Evolutionary conservation across 2,329 filamentous ascomycete genomes (phyloP).

Genomic region (Aphanoascus verrucosus): DNA sequence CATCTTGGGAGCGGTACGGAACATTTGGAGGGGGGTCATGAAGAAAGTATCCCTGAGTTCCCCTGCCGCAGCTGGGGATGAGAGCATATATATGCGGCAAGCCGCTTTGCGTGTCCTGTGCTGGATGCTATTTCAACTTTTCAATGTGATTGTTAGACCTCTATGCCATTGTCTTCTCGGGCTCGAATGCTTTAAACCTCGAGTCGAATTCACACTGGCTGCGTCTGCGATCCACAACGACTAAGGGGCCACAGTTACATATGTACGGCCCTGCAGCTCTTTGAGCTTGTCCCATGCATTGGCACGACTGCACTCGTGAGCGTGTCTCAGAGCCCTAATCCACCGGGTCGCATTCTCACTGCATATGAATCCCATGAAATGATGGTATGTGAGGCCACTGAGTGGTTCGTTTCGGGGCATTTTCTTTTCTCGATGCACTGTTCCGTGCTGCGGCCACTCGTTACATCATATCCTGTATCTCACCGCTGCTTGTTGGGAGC

Average conservation of each 20-base stretch:
- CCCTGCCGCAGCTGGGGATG: background rate
- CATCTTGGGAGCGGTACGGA: background rate
- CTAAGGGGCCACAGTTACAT: background rate
- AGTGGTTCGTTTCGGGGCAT: slow-evolving; percentile 1
- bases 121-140: background rate
- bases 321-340: background rate
- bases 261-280: slow-evolving; percentile 6
- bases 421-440: background rate
- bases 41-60: background rate
- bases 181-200: background rate
- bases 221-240: background rate
- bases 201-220: background rate
- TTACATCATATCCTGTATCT: slow-evolving; percentile 7
- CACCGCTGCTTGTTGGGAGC: slow-evolving; percentile 7
- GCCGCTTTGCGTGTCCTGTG: slow-evolving; percentile 3
- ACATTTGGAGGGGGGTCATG: background rate
- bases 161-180: background rate
- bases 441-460: background rate
- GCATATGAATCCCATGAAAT: background rate
- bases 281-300: slow-evolving; percentile 6
- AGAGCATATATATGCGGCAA: slow-evolving; percentile 5
- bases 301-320: background rate
- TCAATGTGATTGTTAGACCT: slow-evolving; percentile 6
- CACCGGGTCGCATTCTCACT: background rate
- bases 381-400: slow-evolving; percentile 6